Evolutionary conservation across 2,329 filamentous ascomycete genomes (phyloP).

Genomic region (Tolypocladium ophioglossoides): DNA sequence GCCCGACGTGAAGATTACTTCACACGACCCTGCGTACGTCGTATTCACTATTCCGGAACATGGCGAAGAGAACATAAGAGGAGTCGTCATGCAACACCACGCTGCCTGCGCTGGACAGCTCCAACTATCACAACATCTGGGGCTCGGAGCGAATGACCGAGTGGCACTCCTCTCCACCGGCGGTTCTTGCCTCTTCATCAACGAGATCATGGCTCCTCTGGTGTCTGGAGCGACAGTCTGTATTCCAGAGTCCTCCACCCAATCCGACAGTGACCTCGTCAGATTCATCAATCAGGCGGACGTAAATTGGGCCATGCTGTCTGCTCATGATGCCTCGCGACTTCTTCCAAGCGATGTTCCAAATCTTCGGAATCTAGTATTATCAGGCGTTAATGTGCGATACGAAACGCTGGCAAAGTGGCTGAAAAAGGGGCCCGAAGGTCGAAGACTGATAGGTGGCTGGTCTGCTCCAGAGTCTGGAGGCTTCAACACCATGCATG

Average conservation of each 20-base stretch:
- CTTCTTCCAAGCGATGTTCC: background rate
- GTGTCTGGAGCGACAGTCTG: background rate
- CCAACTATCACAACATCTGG: background rate
- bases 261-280: background rate
- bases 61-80: conserved; percentile 5
- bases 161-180: background rate
- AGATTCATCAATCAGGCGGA: background rate
- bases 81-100: conserved; percentile 7
- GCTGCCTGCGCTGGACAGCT: background rate
- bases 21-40: conserved; percentile 1
- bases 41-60: conserved; percentile 8
- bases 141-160: background rate
- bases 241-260: background rate
- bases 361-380: background rate
- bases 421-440: background rate
- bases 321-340: background rate
- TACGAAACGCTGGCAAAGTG: background rate
- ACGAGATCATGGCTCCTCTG: background rate
- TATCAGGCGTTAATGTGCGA: background rate
- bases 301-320: background rate
- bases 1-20: background rate
- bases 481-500: background rate
- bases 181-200: background rate
- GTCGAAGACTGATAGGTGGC: background rate
- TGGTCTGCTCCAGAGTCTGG: background rate